Percentiles rank a stretch among this genome's conserved stretches.
Evolutionary conservation across 2,329 filamentous ascomycete genomes (phyloP).

Genomic region (Cadophora luteo-olivacea): DNA sequence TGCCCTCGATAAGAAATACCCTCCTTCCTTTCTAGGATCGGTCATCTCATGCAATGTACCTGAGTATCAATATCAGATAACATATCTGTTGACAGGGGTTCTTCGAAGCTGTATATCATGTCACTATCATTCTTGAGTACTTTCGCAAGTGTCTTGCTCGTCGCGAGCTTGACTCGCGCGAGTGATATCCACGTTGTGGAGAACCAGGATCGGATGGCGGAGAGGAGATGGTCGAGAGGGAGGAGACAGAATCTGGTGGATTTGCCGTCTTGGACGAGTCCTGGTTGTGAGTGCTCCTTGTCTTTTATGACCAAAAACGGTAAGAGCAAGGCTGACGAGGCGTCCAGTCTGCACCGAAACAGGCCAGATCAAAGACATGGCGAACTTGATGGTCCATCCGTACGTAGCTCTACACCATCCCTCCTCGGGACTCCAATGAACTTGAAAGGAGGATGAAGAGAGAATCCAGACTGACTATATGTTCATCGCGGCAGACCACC

Average conservation of each 20-base stretch:
- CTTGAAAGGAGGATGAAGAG: no score
- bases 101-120: neutral
- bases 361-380: neutral
- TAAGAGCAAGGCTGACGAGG: neutral
- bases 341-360: constrained; percentile 1
- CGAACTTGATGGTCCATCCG: constrained; percentile 9
- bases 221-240: neutral
- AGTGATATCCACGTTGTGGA: neutral
- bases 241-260: constrained; percentile 5
- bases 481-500: neutral
- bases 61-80: neutral
- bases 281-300: neutral
- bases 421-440: no score
- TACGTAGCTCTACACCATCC: neutral
- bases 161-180: neutral
- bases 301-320: neutral
- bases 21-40: no score
- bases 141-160: neutral
- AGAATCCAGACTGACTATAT: neutral
- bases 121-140: neutral
- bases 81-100: neutral
- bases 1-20: no score
- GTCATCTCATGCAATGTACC: neutral
- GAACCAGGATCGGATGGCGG: neutral
- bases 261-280: constrained; percentile 9